Percentiles rank a stretch among this genome's conserved stretches.
These are phyloP conservation scores for Meyerozyma athensensis DNA, from an alignment of 1,139 yeast genomes.

Conservation along the genomic window DNA sequence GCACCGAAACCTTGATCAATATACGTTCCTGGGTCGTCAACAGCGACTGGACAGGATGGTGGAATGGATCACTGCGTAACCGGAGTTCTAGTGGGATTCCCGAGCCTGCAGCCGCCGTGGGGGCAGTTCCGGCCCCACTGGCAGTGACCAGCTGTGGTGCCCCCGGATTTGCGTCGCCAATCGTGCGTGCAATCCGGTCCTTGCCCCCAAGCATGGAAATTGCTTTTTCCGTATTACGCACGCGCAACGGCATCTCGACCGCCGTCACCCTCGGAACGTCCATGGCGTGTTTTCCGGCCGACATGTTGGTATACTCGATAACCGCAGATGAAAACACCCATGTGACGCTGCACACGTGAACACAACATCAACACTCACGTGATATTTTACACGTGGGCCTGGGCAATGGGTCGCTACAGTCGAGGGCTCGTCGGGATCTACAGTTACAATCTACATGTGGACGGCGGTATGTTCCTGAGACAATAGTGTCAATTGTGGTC, in stretches of 20 bases:
- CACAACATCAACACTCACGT: background rate
- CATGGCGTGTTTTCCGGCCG: slow-evolving; percentile 52
- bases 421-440: too few species aligned
- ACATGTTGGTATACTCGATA: background rate
- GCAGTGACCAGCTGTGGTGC: background rate
- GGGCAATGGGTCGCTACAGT: too few species aligned
- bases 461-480: too few species aligned
- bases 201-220: slow-evolving; percentile 76
- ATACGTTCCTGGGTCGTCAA: slow-evolving; percentile 54
- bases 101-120: background rate
- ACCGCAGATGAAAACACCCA: background rate
- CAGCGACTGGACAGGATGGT: slow-evolving; percentile 72
- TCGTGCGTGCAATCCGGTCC: slow-evolving; percentile 36
- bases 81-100: slow-evolving; percentile 50
- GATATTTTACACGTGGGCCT: too few species aligned
- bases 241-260: slow-evolving; percentile 76
- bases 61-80: slow-evolving; percentile 66
- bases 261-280: slow-evolving; percentile 75
- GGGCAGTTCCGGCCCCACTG: background rate
- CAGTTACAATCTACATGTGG: too few species aligned
- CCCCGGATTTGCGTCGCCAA: slow-evolving; percentile 12
- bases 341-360: background rate
- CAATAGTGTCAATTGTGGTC: too few species aligned
- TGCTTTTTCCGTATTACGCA: slow-evolving; percentile 60
- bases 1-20: slow-evolving; percentile 63